phyloP scores from a whole-genome alignment of 2,329 filamentous ascomycete genomes.

The Fusarium sp. region DNA sequence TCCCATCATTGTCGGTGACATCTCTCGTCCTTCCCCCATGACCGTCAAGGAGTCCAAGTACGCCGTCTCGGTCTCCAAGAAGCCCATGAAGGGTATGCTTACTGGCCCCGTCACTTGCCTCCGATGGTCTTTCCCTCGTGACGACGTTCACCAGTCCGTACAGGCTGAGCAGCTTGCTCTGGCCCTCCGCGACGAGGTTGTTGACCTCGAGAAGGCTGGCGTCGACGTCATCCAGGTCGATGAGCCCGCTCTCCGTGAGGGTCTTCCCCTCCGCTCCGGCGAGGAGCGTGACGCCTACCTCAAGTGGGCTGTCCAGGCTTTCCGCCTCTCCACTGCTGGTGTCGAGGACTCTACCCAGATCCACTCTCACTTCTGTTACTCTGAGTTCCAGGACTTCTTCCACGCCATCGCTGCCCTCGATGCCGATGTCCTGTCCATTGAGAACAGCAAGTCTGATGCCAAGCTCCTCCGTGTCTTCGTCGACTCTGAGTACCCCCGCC shows the following conservation, averaged over 20 bases:
- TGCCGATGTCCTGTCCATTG: slow-evolving; percentile 97
- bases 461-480: slow-evolving; percentile 99
- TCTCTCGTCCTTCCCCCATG: slow-evolving; percentile 96
- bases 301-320: slow-evolving; percentile 96
- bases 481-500: slow-evolving; percentile 94
- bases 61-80: slow-evolving; percentile 93
- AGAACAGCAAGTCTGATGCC: slow-evolving; percentile 99
- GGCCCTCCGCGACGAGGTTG: slow-evolving; percentile 96
- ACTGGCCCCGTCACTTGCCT: slow-evolving; percentile 99
- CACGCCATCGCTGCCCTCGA: slow-evolving; percentile 98
- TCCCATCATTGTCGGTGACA: slow-evolving; percentile 98
- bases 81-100: slow-evolving; percentile 99
- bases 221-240: slow-evolving; percentile 99
- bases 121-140: slow-evolving; percentile 99
- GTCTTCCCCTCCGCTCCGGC: slow-evolving; percentile 94
- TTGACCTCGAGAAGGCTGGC: slow-evolving; percentile 97
- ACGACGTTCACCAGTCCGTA: slow-evolving; percentile 98
- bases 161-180: slow-evolving; percentile 99
- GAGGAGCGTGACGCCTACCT: slow-evolving; percentile 97
- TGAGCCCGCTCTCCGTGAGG: slow-evolving; percentile 98
- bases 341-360: slow-evolving; percentile 98
- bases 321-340: slow-evolving; percentile 94
- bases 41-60: slow-evolving; percentile 99
- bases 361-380: slow-evolving; percentile 99
- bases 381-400: slow-evolving; percentile 99